Evolutionary conservation across 805 yeast species (phyloP).

Genomic region (Pichia deserticola): DNA sequence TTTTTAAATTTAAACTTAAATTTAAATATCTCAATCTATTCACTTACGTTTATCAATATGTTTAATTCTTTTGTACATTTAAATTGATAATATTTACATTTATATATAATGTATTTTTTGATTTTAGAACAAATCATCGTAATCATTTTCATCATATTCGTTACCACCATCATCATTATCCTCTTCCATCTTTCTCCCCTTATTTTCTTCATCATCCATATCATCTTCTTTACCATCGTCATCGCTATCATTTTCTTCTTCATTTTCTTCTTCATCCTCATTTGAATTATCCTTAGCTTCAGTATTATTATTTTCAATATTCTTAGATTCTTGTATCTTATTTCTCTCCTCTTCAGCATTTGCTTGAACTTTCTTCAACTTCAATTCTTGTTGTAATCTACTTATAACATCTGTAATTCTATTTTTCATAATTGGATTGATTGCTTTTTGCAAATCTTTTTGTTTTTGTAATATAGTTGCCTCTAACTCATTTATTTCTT

Average conservation of each 20-base stretch:
- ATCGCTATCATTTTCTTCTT: constrained; percentile 28
- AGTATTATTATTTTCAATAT: constrained; percentile 15
- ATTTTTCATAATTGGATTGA: constrained; percentile 78
- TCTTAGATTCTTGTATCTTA: constrained; percentile 1
- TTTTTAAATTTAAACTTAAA: too few relatives aligned
- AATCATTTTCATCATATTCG: constrained; percentile 20
- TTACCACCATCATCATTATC: constrained; percentile 12
- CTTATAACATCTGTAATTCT: constrained; percentile 77
- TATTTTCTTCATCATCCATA: constrained; percentile 3
- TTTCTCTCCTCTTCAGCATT: constrained; percentile 20
- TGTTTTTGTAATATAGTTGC: constrained; percentile 68
- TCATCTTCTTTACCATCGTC: constrained; percentile 54
- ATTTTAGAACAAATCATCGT: constrained; percentile 15
- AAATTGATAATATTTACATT: constrained; percentile 4
- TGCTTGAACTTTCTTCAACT: constrained; percentile 66
- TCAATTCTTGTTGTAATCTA: constrained; percentile 74
- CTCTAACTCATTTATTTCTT: constrained; percentile 80
- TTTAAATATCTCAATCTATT: too few relatives aligned
- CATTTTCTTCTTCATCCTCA: constrained; percentile 17
- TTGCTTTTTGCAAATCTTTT: constrained; percentile 62
- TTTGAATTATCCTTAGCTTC: constrained; percentile 9
- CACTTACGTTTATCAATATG: neutral
- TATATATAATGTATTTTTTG: too few relatives aligned
- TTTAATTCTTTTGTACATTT: neutral
- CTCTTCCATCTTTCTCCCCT: constrained; percentile 19